Evolutionary conservation across 164 flowering plant species (phyloP).

Genomic region (Kalanchoe fedtschenkoi): DNA sequence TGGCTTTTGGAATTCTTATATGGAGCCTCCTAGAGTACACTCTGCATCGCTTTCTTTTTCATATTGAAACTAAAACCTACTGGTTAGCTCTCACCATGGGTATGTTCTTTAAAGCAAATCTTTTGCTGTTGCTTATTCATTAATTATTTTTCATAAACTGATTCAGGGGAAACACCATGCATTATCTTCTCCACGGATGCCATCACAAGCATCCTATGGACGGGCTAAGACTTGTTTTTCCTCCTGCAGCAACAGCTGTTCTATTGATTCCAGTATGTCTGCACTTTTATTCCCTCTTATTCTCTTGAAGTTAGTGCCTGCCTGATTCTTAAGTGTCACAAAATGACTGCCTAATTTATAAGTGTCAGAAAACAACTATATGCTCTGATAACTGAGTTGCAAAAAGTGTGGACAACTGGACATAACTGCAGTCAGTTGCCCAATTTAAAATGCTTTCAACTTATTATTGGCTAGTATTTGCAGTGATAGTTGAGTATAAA

Average conservation of each 20-base stretch:
- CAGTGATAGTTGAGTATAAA: neutral
- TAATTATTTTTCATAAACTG: neutral
- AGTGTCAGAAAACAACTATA: neutral
- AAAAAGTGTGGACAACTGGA: neutral
- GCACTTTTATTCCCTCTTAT: neutral
- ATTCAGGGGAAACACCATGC: conserved; percentile 82
- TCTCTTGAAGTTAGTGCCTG: neutral
- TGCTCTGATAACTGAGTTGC: neutral
- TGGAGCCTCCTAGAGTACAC: conserved; percentile 81
- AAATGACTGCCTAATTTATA: neutral
- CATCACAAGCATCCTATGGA: conserved; percentile 99
- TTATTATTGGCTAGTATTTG: neutral
- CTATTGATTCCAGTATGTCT: conserved; percentile 55
- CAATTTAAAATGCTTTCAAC: neutral
- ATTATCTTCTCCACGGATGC: conserved; percentile 96
- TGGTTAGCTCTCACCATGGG: conserved; percentile 35
- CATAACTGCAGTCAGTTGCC: neutral
- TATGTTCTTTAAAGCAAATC: neutral
- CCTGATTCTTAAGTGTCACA: neutral
- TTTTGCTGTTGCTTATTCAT: neutral
- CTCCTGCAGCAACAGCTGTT: conserved; percentile 84
- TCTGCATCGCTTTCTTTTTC: conserved; percentile 89
- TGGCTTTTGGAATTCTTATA: conserved; percentile 49
- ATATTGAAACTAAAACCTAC: conserved; percentile 71
- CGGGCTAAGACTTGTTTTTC: conserved; percentile 88